Base-by-base conservation (phyloP, 1,139 yeast species). In the Chernovozyma aurita region DNA sequence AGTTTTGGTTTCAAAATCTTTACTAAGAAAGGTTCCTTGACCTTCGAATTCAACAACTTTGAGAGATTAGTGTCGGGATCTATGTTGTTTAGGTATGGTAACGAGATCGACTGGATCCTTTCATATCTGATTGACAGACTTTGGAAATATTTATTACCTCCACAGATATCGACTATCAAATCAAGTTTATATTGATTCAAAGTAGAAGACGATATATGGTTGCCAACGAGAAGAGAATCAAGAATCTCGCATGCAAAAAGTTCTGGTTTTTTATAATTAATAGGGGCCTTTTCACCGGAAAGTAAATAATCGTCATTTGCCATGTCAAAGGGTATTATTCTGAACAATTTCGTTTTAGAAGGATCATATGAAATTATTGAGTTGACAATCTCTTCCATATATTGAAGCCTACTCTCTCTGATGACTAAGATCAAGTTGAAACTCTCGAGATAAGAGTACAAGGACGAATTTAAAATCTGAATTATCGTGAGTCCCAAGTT, bases 1-100 rank as follows among this genome's bases (percentile, higher is more conserved):
- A 48, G 35, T 43, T 69, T 70, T 11, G 75, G 72, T 44, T 67
- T 68, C 43, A 70, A 42, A 15, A 69, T 42, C 42, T 65, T 63
- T 25, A 54, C 44, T 31, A 68, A 54, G 28, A 70, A 60, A 16
- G 63, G 64, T 30, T 63, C 73, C 28, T 55, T 61, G 5, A 46
- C 48, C 18, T 43, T 47, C 12, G 63, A 64, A 18, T 52, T 50
- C 41, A 70, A 57, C 7, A 64, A 41, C 15, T 49, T 45, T 4
- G 21, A 6, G 6, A 36, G 28, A 4, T 14, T 20, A 11, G 52
- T 43, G 30, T 63, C 47, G 2, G 55, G 44, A 11, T 47, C 41
- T 5, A 55, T 47, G 6, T 43, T 30, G 2, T 44, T 41, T 15
- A 49, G 36, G 21, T 58, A 59, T 8, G 72, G 73, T 31, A 67